Evolutionary conservation across 2,329 filamentous ascomycete species (phyloP).

Genomic region (Stenocarpella maydis): DNA sequence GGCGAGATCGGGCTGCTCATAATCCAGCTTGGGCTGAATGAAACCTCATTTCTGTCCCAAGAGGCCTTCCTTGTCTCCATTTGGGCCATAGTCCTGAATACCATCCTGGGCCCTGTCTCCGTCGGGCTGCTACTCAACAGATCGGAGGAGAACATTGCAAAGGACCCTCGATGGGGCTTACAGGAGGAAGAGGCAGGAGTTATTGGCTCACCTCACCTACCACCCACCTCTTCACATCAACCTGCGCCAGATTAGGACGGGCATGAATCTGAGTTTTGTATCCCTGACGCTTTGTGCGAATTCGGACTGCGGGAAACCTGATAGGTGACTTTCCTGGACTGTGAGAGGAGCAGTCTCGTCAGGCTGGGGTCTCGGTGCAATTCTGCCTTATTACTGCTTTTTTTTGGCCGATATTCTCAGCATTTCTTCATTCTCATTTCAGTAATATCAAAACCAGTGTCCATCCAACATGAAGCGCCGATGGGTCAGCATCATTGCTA

Average conservation of each 20-base stretch:
- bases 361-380: background rate
- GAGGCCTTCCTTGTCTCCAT: constrained; percentile 62
- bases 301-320: background rate
- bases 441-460: background rate
- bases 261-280: background rate
- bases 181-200: constrained; percentile 21
- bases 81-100: constrained; percentile 66
- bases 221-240: background rate
- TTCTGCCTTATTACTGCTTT: background rate
- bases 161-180: constrained; percentile 35
- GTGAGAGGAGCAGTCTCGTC: background rate
- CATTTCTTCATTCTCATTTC: background rate
- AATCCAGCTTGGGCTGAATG: constrained; percentile 41
- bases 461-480: background rate
- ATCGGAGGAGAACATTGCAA: constrained; percentile 28
- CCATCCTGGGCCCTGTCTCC: constrained; percentile 60
- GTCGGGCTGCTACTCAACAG: constrained; percentile 55
- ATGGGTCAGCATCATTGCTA: background rate
- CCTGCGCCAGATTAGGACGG: background rate
- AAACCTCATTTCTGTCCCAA: constrained; percentile 58
- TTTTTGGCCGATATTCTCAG: background rate
- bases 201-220: background rate
- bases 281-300: background rate
- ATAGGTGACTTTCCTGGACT: background rate
- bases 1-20: constrained; percentile 70